Evolutionary conservation across 345 rosid genomes (phyloP).

Genomic region (Acer yangbiense): DNA sequence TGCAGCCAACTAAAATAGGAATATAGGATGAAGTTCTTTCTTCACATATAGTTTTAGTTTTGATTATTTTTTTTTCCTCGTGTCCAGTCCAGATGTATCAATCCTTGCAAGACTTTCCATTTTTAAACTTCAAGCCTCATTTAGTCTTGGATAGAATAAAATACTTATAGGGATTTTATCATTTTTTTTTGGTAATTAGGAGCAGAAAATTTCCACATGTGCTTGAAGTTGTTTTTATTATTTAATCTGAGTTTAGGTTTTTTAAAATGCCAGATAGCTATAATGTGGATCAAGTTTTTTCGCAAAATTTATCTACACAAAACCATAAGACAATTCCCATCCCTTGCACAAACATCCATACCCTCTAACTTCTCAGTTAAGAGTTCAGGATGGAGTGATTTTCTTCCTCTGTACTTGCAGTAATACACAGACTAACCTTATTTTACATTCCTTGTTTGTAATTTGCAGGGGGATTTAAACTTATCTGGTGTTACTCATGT

Average conservation of each 20-base stretch:
- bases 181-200: background rate
- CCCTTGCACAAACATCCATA: background rate
- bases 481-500: conserved; percentile 78
- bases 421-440: background rate
- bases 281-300: background rate
- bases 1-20: background rate
- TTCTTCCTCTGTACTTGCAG: background rate
- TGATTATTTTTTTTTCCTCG: background rate
- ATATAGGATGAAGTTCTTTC: background rate
- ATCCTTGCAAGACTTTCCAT: background rate
- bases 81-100: background rate
- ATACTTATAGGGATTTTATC: background rate
- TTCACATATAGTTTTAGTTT: background rate
- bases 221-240: background rate
- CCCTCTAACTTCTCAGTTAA: background rate
- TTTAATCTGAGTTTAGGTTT: background rate
- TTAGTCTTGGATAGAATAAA: background rate
- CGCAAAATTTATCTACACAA: background rate
- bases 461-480: conserved; percentile 68
- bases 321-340: background rate
- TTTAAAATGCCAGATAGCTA: background rate
- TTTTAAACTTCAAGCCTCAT: background rate
- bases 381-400: background rate
- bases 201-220: background rate
- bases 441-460: background rate